Percentiles rank a stretch among this genome's conserved stretches.
These are phyloP conservation scores for Trichoderma pleuroti DNA, from an alignment of 2,329 filamentous ascomycete species.

Conservation along the genomic window DNA sequence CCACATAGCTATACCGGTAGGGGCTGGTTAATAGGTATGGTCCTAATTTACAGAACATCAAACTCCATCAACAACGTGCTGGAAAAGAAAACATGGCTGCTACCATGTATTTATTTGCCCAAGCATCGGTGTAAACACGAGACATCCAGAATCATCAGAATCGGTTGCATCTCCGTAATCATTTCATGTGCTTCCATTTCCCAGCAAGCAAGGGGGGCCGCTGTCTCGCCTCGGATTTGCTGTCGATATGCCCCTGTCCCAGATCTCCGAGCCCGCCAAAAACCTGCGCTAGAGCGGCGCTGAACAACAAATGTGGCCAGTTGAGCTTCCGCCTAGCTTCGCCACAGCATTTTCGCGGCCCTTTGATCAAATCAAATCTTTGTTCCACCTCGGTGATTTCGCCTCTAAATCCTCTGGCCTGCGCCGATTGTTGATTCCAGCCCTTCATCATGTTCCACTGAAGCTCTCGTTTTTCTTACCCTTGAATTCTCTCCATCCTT, in stretches of 20 bases:
- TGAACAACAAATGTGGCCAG: conserved; percentile 18
- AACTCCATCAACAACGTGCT: not conserved
- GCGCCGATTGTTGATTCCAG: conserved; percentile 4
- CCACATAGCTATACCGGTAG: not conserved
- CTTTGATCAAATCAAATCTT: conserved; percentile 2
- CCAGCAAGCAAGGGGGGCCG: not conserved
- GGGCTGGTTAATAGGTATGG: not conserved
- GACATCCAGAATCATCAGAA: not conserved
- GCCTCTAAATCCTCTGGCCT: conserved; percentile 8
- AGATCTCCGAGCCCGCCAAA: conserved; percentile 14
- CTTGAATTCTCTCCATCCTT: not conserved
- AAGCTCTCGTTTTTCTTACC: not conserved
- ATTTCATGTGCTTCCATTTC: not conserved
- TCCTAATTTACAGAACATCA: not conserved
- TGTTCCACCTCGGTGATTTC: not conserved
- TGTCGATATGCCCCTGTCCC: conserved; percentile 16
- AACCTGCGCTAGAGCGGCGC: conserved; percentile 6
- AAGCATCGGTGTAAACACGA: not conserved
- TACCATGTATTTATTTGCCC: not conserved
- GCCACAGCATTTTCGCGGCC: conserved; percentile 26
- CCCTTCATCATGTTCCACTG: conserved; percentile 15
- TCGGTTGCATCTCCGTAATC: not conserved
- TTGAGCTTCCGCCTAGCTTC: conserved; percentile 18
- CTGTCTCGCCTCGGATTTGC: not conserved
- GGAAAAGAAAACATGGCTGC: too few species aligned